Evolutionary conservation across 2,329 filamentous ascomycete species (phyloP).

Genomic region (Zymoseptoria passerinii): DNA sequence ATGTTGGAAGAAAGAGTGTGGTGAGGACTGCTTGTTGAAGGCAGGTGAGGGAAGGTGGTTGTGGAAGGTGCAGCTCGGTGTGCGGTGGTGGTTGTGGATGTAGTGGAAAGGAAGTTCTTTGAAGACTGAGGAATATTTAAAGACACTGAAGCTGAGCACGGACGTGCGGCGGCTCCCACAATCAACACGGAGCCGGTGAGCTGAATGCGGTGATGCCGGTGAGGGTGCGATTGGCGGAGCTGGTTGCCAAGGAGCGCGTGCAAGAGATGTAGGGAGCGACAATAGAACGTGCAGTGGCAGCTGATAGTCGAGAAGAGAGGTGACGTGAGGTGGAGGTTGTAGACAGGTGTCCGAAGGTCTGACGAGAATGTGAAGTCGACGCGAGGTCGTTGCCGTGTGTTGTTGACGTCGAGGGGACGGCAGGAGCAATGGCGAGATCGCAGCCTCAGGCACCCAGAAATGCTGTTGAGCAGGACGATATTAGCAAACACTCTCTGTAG

Average conservation of each 20-base stretch:
- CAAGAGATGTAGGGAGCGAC: neutral
- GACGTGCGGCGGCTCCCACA: neutral
- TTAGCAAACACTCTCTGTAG: neutral
- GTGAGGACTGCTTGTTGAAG: conserved; percentile 2
- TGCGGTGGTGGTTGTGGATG: neutral
- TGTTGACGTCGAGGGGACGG: neutral
- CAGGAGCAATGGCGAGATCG: neutral
- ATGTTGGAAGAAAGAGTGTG: conserved; percentile 37
- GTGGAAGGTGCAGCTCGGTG: neutral
- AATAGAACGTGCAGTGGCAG: neutral
- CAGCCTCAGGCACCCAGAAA: neutral
- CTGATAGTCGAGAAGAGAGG: neutral
- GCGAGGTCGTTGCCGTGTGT: neutral
- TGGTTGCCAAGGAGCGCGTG: neutral
- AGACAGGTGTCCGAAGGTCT: neutral
- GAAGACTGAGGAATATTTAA: neutral
- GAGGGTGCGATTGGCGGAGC: neutral
- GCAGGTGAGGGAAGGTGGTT: neutral
- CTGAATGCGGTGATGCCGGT: neutral
- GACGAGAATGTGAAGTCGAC: neutral
- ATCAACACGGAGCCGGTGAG: neutral
- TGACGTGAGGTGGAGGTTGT: neutral
- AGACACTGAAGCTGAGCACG: neutral
- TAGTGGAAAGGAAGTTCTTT: conserved; percentile 16
- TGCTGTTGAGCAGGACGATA: neutral